Percentiles rank a stretch among this genome's conserved stretches.
These are phyloP conservation scores for Pichia sp. DNA, from an alignment of 1,139 yeast genomes.

Conservation along the genomic window DNA sequence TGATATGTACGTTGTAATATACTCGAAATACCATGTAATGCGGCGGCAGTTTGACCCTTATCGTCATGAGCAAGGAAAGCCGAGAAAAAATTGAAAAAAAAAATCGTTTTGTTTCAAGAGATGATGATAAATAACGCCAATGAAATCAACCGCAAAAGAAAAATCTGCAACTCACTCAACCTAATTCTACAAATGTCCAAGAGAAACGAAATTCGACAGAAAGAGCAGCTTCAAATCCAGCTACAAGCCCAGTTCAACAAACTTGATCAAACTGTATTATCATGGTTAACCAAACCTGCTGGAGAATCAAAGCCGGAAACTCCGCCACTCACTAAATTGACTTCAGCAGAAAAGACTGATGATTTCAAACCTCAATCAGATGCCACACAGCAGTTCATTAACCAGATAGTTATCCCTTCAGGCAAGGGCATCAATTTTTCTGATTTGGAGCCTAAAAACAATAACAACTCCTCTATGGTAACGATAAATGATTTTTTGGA, in stretches of 20 bases:
- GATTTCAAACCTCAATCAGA: background rate
- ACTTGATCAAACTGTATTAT: conserved; percentile 36
- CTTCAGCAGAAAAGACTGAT: background rate
- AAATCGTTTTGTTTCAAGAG: background rate
- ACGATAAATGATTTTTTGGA: conserved; percentile 17
- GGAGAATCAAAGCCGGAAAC: background rate
- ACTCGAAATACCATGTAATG: background rate
- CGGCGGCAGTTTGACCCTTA: background rate
- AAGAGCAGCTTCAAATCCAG: conserved; percentile 46
- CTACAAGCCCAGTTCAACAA: conserved; percentile 43
- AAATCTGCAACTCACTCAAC: too few species aligned
- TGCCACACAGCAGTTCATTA: conserved; percentile 17
- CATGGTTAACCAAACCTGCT: conserved; percentile 40
- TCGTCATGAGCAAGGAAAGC: background rate
- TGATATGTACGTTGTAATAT: background rate
- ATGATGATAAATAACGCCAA: too few species aligned
- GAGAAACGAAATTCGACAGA: conserved; percentile 32
- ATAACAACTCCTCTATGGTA: background rate
- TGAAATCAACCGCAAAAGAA: too few species aligned
- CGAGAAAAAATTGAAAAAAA: background rate
- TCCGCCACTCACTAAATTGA: background rate
- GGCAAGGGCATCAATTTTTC: conserved; percentile 39
- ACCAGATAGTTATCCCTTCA: conserved; percentile 43
- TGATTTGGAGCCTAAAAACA: conserved; percentile 12
- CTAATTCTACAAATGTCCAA: conserved; percentile 19